Evolutionary conservation across 2,329 filamentous ascomycete species (phyloP), one percentile per base, ranked within the genome.

Genomic region (Teratosphaeriaceae sp.): DNA sequence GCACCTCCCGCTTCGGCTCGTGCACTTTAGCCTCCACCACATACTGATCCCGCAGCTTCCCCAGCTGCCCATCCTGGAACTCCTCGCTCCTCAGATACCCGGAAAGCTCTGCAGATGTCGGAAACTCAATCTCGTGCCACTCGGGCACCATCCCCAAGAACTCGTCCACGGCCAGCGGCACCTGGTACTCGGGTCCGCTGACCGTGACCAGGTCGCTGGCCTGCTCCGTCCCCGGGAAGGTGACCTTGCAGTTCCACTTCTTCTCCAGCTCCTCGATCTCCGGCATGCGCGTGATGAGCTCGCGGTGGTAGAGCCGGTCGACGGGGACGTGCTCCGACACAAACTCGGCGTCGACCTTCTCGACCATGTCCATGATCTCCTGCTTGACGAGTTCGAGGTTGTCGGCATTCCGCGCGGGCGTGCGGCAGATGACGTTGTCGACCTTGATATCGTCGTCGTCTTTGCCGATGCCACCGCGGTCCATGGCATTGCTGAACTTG

Each of bases 181-280:
- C 90, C 74, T 97, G 92, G 78, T 94, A 98, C 70, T 97, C 90
- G 38, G 92, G 92, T 3, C 92, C 92, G 48, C 88, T 95, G 45
- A 98, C 88, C 15, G 85, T 94, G 41, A 98, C 88, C 60, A 94
- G 85, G 60, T 98, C 92, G 63, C 90, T 97, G 18, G 92, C 92
- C 67, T 94, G 85, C 65, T 98, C 92, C 8, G 92, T 97, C 68
- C 89, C 95, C 6, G 92, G 92, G 63, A 98, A 98, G 55, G 88
- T 86, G 60, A 98, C 94, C 73, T 97, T 97, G 81, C 92, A 98
- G 66, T 97, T 97, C 84, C 89, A 97, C 69, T 95, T 96, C 75
- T 94, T 94, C 72, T 98, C 92, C 40, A 98, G 75, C 55, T 92
- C 87, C 53, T 97, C 90, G 45, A 98, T 88, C 60, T 96, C 87